Base-by-base conservation (phyloP, 495 filamentous ascomycete genomes). In the Melanomma pulvis-pyrius region DNA sequence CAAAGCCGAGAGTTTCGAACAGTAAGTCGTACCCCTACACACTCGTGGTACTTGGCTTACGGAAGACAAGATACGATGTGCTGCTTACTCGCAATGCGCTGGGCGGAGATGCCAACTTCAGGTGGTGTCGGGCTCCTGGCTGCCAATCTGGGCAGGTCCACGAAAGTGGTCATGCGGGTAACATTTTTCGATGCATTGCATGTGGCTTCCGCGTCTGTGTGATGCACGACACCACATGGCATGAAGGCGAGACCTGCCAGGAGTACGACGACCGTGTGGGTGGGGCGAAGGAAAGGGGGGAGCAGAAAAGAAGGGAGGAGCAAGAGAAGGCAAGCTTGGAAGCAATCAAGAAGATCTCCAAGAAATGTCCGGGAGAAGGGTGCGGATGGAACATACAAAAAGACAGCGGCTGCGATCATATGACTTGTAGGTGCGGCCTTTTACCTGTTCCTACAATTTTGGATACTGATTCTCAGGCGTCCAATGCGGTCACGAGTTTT, bases 61-160 rank as follows among this genome's bases (percentile, higher is more conserved):
- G 24, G 36, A 29, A 46, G 19, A 28, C 49, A 5, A 72, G 69
- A 24, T 76, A 74, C 64, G 76, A 78, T 67, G 24, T 50, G 34
- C 66, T 75, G 1, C 39, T 61, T 0, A 48, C 67, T 21, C 59
- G 71, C 22, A 32, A 52, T 5, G 65, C 67, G 30, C 71, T 80
- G 11, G 61, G 71, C 17, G 61, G 61, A 13, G 69, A 75, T 17
- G 74, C 76, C 7, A 68, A 74, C 62, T 80, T 81, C 72, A 61
- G 71, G 0, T 79, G 78, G 76, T 80, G 79, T 53, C 63, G 75
- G 24, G 58, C 58, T 17, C 56, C 68, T 12, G 63, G 65, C 32
- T 81, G 78, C 67, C 44, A 65, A 7, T 75, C 72, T 6, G 78
- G 78, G n/a, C 76, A 81, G 61, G 67, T 77, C 44, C 72, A 79